Percentiles rank a stretch among this genome's conserved stretches.
Evolutionary conservation across 1,284 basidiomycete species (phyloP).

Genomic region (Naganishia albida): DNA sequence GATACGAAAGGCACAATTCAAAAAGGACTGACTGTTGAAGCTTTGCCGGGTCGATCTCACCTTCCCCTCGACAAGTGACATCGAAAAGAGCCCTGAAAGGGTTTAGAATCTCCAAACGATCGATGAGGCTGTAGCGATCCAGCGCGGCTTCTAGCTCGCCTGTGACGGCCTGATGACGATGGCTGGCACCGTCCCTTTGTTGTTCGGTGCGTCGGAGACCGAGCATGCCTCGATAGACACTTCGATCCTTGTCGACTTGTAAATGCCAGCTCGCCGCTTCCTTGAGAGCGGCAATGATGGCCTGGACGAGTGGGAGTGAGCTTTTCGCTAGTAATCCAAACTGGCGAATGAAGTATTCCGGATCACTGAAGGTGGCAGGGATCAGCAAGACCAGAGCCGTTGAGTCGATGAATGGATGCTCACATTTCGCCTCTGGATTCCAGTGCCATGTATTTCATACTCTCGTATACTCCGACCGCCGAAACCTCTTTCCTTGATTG

Average conservation of each 20-base stretch:
- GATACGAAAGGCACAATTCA: neutral
- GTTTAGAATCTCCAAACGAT: conserved; percentile 66
- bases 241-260: conserved; percentile 38
- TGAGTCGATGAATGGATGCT: conserved; percentile 29
- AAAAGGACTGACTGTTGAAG: conserved; percentile 27
- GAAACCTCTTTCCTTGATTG: conserved; percentile 55
- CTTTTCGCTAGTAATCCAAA: conserved; percentile 62
- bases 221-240: conserved; percentile 53
- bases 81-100: conserved; percentile 69
- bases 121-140: conserved; percentile 58
- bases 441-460: conserved; percentile 72
- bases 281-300: conserved; percentile 41
- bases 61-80: conserved; percentile 44
- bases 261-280: conserved; percentile 42
- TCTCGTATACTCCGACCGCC: conserved; percentile 78
- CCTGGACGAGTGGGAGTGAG: conserved; percentile 59
- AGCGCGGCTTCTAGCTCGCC: conserved; percentile 55
- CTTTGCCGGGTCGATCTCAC: conserved; percentile 35
- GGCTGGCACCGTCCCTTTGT: conserved; percentile 47
- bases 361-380: conserved; percentile 44
- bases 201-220: conserved; percentile 21
- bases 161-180: conserved; percentile 52
- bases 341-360: conserved; percentile 59
- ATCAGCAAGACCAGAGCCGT: conserved; percentile 2
- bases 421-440: conserved; percentile 59